A percentile compares a stretch with the other conserved stretches of the same genome.
These are phyloP conservation scores for Aspergillus heteromorphus DNA, from an alignment of 495 filamentous ascomycete genomes.

Conservation along the genomic window DNA sequence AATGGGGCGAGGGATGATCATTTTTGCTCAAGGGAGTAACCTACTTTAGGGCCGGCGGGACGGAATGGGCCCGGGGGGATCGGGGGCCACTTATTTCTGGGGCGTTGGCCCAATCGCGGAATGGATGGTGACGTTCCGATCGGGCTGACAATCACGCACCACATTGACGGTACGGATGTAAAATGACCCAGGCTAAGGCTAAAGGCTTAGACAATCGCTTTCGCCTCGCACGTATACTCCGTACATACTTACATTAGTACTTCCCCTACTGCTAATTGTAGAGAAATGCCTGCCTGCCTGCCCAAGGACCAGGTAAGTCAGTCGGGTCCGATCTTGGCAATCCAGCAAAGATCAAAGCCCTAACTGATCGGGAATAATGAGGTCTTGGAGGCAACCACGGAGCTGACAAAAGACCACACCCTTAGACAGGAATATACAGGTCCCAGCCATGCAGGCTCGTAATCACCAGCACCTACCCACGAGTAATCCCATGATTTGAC, in stretches of 20 bases:
- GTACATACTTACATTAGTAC: too few relatives aligned
- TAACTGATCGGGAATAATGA: not conserved
- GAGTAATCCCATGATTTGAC: slow-evolving; percentile 16
- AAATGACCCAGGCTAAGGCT: too few relatives aligned
- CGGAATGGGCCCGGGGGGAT: not conserved
- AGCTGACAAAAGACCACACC: not conserved
- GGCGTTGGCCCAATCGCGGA: slow-evolving; percentile 18
- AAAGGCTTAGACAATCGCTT: not conserved
- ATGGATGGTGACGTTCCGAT: slow-evolving; percentile 16
- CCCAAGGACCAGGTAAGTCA: not conserved
- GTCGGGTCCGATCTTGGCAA: not conserved
- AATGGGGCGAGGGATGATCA: not conserved
- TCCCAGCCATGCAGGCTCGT: not conserved
- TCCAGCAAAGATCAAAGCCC: not conserved
- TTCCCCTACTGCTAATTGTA: too few relatives aligned
- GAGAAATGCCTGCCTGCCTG: too few relatives aligned
- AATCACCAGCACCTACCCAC: not conserved
- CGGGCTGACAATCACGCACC: slow-evolving; percentile 18
- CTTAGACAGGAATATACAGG: not conserved
- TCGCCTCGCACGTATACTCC: not conserved
- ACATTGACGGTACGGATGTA: slow-evolving; percentile 5
- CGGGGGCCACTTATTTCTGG: slow-evolving; percentile 6
- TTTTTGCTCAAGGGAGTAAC: not conserved
- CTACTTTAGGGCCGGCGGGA: slow-evolving; percentile 3
- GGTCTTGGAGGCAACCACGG: not conserved